phyloP scores from a whole-genome alignment of 1,139 yeast species.

The Scheffersomyces cryptocercus region DNA sequence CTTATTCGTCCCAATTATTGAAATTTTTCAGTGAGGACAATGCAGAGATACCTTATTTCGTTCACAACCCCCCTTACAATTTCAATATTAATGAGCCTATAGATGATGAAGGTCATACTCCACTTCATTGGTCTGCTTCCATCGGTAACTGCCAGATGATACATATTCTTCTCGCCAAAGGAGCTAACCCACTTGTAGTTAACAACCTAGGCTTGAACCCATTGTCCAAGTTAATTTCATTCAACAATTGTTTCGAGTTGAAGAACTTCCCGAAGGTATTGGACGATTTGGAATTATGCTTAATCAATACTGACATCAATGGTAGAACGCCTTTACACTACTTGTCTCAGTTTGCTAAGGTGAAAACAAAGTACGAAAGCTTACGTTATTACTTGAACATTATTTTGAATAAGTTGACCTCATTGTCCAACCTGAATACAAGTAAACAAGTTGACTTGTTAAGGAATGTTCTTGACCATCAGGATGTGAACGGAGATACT shows the following conservation, averaged over 20 bases:
- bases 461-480: constrained; percentile 65
- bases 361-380: constrained; percentile 48
- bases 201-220: constrained; percentile 83
- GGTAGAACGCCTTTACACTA: constrained; percentile 78
- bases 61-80: constrained; percentile 74
- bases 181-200: constrained; percentile 75
- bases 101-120: constrained; percentile 95
- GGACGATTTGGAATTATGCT: constrained; percentile 67
- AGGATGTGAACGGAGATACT: constrained; percentile 69
- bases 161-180: constrained; percentile 65
- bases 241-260: constrained; percentile 84
- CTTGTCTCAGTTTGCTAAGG: constrained; percentile 60
- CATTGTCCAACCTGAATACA: constrained; percentile 31
- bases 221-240: constrained; percentile 76
- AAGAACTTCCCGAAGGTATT: constrained; percentile 73
- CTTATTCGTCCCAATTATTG: constrained; percentile 58
- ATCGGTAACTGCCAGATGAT: constrained; percentile 79
- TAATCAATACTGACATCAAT: constrained; percentile 69
- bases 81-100: constrained; percentile 84
- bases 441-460: constrained; percentile 44
- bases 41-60: constrained; percentile 69
- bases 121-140: constrained; percentile 96
- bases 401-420: constrained; percentile 37
- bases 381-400: constrained; percentile 40
- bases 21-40: constrained; percentile 72